These are phyloP conservation scores for Calonectria hawksworthii DNA, from an alignment of 2,329 filamentous ascomycete species.

Conservation along the genomic window DNA sequence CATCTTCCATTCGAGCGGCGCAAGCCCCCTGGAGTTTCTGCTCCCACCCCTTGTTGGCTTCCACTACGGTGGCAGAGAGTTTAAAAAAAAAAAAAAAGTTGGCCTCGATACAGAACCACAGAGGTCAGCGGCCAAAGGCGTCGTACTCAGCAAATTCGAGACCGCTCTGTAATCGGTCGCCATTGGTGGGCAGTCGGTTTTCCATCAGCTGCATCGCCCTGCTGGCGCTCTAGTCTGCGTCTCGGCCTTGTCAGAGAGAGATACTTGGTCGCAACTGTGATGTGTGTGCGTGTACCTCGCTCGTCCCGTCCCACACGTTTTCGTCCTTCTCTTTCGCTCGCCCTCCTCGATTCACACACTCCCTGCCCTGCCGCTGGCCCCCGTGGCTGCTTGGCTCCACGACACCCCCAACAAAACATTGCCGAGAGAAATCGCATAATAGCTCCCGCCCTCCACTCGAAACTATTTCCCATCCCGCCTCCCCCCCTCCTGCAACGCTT, in stretches of 20 bases:
- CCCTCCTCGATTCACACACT: not conserved
- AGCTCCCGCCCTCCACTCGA: slow-evolving; percentile 33
- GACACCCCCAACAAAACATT: slow-evolving; percentile 46
- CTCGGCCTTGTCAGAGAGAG: not conserved
- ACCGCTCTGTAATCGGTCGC: not conserved
- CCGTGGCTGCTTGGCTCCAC: slow-evolving; percentile 40
- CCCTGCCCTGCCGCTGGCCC: slow-evolving; percentile 29
- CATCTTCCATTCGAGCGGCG: slow-evolving; percentile 21
- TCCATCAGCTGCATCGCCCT: slow-evolving; percentile 6
- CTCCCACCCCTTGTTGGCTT: not conserved
- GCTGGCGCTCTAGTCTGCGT: not conserved
- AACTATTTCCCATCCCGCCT: slow-evolving; percentile 8
- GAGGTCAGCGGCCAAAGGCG: not conserved
- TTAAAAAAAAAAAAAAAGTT: not conserved
- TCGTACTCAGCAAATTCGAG: not conserved
- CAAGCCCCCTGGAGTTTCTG: not conserved
- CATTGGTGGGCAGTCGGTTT: not conserved
- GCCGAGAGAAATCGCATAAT: slow-evolving; percentile 36
- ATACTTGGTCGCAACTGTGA: not conserved
- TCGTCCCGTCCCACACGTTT: slow-evolving; percentile 1
- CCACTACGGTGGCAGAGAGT: not conserved
- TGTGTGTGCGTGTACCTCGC: slow-evolving; percentile 1
- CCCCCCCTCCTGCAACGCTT: slow-evolving; percentile 2
- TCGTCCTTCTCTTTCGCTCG: not conserved
- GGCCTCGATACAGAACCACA: not conserved